phyloP scores from a whole-genome alignment of 495 filamentous ascomycete species.

The Trichoderma gamsii region DNA sequence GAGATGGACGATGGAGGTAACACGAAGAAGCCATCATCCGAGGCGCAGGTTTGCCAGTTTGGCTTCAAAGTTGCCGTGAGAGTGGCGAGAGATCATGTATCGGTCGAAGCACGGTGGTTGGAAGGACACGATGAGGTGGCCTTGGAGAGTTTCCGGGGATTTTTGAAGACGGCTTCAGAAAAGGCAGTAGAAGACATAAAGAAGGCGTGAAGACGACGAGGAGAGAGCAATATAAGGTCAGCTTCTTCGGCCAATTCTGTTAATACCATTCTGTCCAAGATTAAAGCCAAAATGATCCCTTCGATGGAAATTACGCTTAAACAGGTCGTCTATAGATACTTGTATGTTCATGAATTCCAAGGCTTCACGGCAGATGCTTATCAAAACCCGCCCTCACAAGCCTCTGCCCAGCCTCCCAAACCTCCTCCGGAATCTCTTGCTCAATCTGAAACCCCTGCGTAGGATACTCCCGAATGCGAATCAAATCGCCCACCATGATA shows the following conservation, averaged over 20 bases:
- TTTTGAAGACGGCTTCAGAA: slow-evolving; percentile 45
- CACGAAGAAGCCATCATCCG: slow-evolving; percentile 25
- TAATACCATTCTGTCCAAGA: neutral
- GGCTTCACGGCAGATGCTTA: slow-evolving; percentile 28
- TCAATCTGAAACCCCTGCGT: slow-evolving; percentile 31
- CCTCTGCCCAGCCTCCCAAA: slow-evolving; percentile 32
- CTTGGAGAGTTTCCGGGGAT: slow-evolving; percentile 76
- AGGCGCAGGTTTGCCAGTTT: slow-evolving; percentile 28
- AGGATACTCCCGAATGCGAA: slow-evolving; percentile 34
- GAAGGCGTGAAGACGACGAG: neutral
- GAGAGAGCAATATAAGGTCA: neutral
- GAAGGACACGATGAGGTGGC: slow-evolving; percentile 59
- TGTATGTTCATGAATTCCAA: neutral
- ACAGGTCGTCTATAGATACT: neutral
- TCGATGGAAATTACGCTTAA: too few species aligned
- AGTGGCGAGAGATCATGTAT: slow-evolving; percentile 14
- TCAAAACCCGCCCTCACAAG: slow-evolving; percentile 30
- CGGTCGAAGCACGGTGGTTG: slow-evolving; percentile 56
- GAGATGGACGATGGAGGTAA: slow-evolving; percentile 34
- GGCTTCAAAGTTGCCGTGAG: slow-evolving; percentile 39
- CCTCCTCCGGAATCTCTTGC: slow-evolving; percentile 31
- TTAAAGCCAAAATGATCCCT: neutral
- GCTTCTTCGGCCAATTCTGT: neutral
- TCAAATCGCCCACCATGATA: slow-evolving; percentile 34
- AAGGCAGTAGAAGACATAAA: neutral